Base-by-base conservation (phyloP, 1,284 basidiomycete species). In the Rhodotorula sp. region DNA sequence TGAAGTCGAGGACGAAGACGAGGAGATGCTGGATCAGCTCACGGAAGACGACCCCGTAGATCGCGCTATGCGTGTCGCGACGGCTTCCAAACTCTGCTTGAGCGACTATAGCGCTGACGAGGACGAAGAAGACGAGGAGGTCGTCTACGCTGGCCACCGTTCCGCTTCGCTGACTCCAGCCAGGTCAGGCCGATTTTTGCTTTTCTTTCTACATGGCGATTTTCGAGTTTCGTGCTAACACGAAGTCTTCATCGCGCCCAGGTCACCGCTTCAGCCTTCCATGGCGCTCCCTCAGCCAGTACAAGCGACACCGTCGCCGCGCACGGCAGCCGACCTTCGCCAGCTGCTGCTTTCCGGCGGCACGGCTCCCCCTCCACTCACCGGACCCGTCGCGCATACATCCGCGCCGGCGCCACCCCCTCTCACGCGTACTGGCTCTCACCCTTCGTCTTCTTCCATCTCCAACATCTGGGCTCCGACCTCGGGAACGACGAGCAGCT, bases 21-120 rank as follows among this genome's bases (percentile, higher is more conserved):
- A 26, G 24, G 54, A 64, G 24, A 56, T 67, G 61, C 37, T 62
- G 62, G 63, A 61, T 20, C 30, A 49, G 24, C 58, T 48, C 4
- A 90, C 89, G 6, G 90, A 91, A 61, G 91, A 93, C 72, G 93
- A 94, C 78, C 87, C 89, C 0, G 86, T 95, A 60, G 85, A 87
- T 55, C 86, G 89, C 45, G 91, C 90, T 3, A 91, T 95, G 83
- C 81, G 88, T 7, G 59, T 73, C 33, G 69, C n/a, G 24, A 59
- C 60, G 7, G 74, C 68, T 2, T 45, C 48, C 17, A 59, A 67
- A 29, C 44, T 66, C 49, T 64, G 66, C 29, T 48, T 64, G 26
- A 66, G 62, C n/a, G 62, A 64, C 22, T 45, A 69, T 24, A 66
- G 60, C 58, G 60, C 67, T 1, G 70, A 70, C 5, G 61, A 62